Base-by-base conservation (phyloP, 2,329 filamentous ascomycete species). In the Nemania sp. region DNA sequence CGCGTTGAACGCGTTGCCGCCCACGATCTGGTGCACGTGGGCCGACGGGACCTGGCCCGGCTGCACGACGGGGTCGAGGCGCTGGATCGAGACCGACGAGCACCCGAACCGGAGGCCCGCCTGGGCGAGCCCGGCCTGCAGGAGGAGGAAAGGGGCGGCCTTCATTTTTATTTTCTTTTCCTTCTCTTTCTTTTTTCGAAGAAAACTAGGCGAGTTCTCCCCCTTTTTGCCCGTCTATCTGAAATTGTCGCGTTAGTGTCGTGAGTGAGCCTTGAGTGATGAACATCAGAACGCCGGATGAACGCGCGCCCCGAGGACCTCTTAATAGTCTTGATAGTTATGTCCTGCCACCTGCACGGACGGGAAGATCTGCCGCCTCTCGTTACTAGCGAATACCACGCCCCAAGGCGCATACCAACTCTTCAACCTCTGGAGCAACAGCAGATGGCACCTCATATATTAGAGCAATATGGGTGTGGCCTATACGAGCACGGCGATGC, bases 11-110 rank as follows among this genome's bases (percentile, higher is more conserved):
- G 64, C 70, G 57, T 73, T 72, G 1, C 71, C 71, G 29, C 71
- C 71, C 5, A 72, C 70, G 49, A 73, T 72, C 60, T 73, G 71
- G 59, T 73, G 71, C 12, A 72, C 66, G 47, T 73, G 71, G 9
- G 71, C 62, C 0, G 70, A 72, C 2, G 70, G 71, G n/a, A 67
- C 58, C 21, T 62, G 66, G 34, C 71, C 71, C 0, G 71, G 71
- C 62, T 72, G 65, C 15, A 72, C 71, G 5, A 72, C 66, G 0
- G 71, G 71, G 49, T 73, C 71, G 20, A 73, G 60, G 47, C 71
- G 71, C 57, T 73, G 69, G 29, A 73, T 64, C 18, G 65, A 69
- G 17, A 73, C 54, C 13, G 69, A 68, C 32, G 71, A 71, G 47
- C 71, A 73, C 46, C 66, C 69, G 48, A 73, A 73, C 47, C 71